phyloP scores from a whole-genome alignment of 2,329 filamentous ascomycete genomes.

The Fusarium verrucosum region DNA sequence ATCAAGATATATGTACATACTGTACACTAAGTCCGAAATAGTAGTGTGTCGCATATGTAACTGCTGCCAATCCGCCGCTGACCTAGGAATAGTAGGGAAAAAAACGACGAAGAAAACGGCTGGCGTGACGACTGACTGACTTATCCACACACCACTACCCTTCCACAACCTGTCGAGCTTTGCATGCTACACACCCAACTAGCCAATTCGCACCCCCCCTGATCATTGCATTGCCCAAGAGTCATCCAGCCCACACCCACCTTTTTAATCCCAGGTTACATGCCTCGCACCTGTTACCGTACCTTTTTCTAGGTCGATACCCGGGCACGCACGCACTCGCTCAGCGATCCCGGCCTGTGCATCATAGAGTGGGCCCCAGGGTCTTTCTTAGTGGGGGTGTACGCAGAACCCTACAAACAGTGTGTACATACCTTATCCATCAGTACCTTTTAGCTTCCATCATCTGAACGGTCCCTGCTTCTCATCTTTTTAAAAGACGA shows the following conservation, averaged over 20 bases:
- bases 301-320: slow-evolving; percentile 22
- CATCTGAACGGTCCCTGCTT: slow-evolving; percentile 27
- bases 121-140: slow-evolving; percentile 19
- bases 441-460: slow-evolving; percentile 37
- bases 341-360: slow-evolving; percentile 19
- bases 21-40: not conserved
- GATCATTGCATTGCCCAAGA: not conserved
- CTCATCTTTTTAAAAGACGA: slow-evolving; percentile 42
- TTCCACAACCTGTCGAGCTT: slow-evolving; percentile 1
- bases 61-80: slow-evolving; percentile 24
- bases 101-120: slow-evolving; percentile 36
- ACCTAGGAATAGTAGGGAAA: slow-evolving; percentile 4
- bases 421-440: slow-evolving; percentile 19
- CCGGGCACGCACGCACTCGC: not conserved
- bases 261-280: slow-evolving; percentile 24
- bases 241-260: slow-evolving; percentile 22
- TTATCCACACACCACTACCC: slow-evolving; percentile 5
- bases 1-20: slow-evolving; percentile 20
- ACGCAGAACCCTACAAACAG: no score
- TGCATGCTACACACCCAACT: not conserved
- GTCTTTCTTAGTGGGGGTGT: slow-evolving; percentile 22
- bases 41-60: not conserved
- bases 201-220: not conserved
- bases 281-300: slow-evolving; percentile 16
- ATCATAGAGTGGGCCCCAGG: slow-evolving; percentile 33